phyloP scores from a whole-genome alignment of 192 early-diverging fungal species.

The Oehlia diaphana region DNA sequence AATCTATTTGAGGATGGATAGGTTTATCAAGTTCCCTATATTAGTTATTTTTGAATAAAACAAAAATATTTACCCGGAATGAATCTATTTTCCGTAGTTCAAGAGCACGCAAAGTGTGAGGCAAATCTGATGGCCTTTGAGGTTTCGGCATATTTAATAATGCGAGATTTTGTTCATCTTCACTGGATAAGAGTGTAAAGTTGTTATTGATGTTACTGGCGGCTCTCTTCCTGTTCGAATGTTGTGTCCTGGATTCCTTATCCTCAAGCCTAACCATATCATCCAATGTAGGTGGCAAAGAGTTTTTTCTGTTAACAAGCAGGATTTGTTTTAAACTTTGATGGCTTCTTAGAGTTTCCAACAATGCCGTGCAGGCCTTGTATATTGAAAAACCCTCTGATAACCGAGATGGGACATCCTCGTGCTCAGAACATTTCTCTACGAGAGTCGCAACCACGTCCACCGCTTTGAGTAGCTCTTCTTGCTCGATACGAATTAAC shows the following conservation, averaged over 20 bases:
- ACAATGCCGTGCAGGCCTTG: conserved; percentile 11
- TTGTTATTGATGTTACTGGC: not conserved
- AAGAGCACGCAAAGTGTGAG: not conserved
- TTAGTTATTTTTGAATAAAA: not conserved
- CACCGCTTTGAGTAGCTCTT: not conserved
- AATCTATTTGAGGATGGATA: not conserved
- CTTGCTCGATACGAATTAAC: not conserved
- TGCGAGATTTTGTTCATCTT: not conserved
- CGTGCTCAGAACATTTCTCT: conserved; percentile 17
- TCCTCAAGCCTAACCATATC: conserved; percentile 10
- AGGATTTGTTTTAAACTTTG: not conserved
- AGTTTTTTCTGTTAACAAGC: not conserved
- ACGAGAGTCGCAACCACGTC: not conserved
- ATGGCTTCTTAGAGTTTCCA: not conserved
- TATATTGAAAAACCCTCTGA: not conserved
- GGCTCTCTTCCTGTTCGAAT: not conserved
- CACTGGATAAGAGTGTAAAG: not conserved
- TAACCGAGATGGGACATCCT: not conserved
- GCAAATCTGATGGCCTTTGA: not conserved
- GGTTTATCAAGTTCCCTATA: not conserved
- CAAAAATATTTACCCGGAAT: not conserved
- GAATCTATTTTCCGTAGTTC: not conserved
- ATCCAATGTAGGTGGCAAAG: not conserved
- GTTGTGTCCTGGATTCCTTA: not conserved
- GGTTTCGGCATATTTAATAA: not conserved